These are phyloP conservation scores for Coelastrella sp. DNA, from an alignment of 139 green algal genomes.

Conservation along the genomic window DNA sequence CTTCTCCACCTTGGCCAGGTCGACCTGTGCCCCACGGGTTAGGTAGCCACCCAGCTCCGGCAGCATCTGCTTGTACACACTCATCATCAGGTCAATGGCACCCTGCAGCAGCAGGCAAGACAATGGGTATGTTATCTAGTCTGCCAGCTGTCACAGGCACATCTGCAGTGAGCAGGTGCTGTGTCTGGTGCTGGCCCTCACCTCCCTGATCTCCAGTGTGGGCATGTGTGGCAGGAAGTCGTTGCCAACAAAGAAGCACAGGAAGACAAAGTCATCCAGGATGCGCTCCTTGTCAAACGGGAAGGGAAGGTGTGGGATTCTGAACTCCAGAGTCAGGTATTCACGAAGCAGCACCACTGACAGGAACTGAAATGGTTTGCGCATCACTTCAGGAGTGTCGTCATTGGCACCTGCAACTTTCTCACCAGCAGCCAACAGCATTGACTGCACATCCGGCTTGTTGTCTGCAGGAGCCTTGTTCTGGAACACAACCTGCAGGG, in stretches of 20 bases:
- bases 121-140: background rate
- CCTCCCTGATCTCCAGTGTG: slow-evolving; percentile 94
- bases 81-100: slow-evolving; percentile 97
- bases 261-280: slow-evolving; percentile 97
- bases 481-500: slow-evolving; percentile 47
- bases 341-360: slow-evolving; percentile 78
- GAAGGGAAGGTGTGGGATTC: slow-evolving; percentile 56
- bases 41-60: slow-evolving; percentile 91
- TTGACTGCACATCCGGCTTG: slow-evolving; percentile 38
- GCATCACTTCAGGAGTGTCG: slow-evolving; percentile 73
- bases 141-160: slow-evolving; percentile 8
- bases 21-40: slow-evolving; percentile 74
- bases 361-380: slow-evolving; percentile 96
- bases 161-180: too few species aligned
- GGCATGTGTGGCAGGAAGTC: slow-evolving; percentile 99
- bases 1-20: slow-evolving; percentile 87
- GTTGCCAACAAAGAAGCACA: slow-evolving; percentile 99
- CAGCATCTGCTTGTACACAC: slow-evolving; percentile 87
- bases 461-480: slow-evolving; percentile 32
- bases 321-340: slow-evolving; percentile 94
- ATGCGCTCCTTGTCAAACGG: slow-evolving; percentile 79
- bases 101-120: slow-evolving; percentile 52
- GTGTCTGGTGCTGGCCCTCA: background rate
- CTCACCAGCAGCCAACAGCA: slow-evolving; percentile 10
- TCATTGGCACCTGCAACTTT: background rate